These are phyloP conservation scores for Geranium rotundifolium DNA, from an alignment of 345 rosid genomes.

Conservation along the genomic window DNA sequence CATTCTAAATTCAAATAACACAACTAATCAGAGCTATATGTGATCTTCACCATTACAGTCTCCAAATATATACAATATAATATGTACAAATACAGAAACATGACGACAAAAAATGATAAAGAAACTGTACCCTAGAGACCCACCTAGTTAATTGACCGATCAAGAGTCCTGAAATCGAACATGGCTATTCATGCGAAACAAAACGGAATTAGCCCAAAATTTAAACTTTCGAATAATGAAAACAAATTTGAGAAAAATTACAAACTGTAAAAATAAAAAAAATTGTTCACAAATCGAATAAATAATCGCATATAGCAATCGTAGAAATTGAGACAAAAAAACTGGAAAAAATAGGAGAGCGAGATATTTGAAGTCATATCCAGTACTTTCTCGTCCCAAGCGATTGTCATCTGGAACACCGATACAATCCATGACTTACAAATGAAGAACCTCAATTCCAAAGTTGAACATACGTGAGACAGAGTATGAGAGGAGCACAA, in stretches of 20 bases:
- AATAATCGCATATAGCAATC: neutral
- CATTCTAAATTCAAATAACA: neutral
- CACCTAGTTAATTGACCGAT: conserved; percentile 14
- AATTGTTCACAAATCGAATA: conserved; percentile 5
- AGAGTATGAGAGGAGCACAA: too few species aligned
- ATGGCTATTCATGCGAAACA: conserved; percentile 5
- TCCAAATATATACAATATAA: too few species aligned
- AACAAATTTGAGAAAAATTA: neutral
- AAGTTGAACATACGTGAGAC: too few species aligned
- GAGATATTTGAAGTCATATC: neutral
- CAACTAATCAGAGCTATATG: too few species aligned
- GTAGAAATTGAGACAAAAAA: conserved; percentile 2
- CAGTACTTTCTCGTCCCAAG: neutral
- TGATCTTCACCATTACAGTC: too few species aligned
- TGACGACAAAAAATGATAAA: too few species aligned
- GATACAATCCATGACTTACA: too few species aligned
- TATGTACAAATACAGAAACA: too few species aligned
- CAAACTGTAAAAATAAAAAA: neutral
- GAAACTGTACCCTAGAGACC: neutral
- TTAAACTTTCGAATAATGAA: conserved; percentile 3
- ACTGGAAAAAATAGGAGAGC: neutral
- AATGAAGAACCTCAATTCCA: too few species aligned
- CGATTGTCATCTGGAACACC: too few species aligned
- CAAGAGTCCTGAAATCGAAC: conserved; percentile 12
- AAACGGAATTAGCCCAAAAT: neutral